Percentiles rank a stretch among this genome's conserved stretches.
These are phyloP conservation scores for Backusella circina DNA, from an alignment of 192 early-diverging fungal species.

Conservation along the genomic window DNA sequence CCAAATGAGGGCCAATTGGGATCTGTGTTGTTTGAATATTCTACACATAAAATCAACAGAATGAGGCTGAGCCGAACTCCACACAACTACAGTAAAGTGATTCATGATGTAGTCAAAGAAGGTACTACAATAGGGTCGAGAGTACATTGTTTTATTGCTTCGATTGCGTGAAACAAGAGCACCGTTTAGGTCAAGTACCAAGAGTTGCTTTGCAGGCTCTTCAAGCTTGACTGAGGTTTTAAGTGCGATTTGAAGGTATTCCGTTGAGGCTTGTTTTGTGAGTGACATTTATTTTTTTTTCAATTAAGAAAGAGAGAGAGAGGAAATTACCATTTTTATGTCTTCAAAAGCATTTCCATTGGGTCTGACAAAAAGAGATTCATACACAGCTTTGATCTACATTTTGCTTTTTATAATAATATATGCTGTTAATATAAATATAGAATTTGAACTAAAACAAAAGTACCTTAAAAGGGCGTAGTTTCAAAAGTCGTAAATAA, in stretches of 20 bases:
- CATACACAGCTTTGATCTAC: too few relatives aligned
- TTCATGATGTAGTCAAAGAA: conserved; percentile 56
- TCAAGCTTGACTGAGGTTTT: background rate
- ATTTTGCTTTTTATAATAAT: too few relatives aligned
- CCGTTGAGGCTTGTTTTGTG: background rate
- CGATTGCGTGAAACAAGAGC: conserved; percentile 50
- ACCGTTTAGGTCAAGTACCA: conserved; percentile 73
- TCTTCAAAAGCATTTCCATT: too few relatives aligned
- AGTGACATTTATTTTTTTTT: background rate
- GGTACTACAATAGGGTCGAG: conserved; percentile 46
- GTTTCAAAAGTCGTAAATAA: too few relatives aligned
- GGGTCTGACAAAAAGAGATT: too few relatives aligned
- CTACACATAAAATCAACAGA: conserved; percentile 58
- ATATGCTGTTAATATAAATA: too few relatives aligned
- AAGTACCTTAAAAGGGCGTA: background rate
- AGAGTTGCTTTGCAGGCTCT: conserved; percentile 33
- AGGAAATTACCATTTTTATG: too few relatives aligned
- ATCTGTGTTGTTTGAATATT: conserved; percentile 33
- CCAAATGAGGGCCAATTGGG: conserved; percentile 54
- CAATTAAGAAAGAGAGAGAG: background rate
- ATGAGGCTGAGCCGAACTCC: conserved; percentile 60
- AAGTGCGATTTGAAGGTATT: background rate
- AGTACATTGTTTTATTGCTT: conserved; percentile 14
- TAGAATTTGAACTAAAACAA: background rate
- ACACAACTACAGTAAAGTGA: conserved; percentile 68